phyloP scores from a whole-genome alignment of 2,329 filamentous ascomycete species.

The Colletotrichum sidae region DNA sequence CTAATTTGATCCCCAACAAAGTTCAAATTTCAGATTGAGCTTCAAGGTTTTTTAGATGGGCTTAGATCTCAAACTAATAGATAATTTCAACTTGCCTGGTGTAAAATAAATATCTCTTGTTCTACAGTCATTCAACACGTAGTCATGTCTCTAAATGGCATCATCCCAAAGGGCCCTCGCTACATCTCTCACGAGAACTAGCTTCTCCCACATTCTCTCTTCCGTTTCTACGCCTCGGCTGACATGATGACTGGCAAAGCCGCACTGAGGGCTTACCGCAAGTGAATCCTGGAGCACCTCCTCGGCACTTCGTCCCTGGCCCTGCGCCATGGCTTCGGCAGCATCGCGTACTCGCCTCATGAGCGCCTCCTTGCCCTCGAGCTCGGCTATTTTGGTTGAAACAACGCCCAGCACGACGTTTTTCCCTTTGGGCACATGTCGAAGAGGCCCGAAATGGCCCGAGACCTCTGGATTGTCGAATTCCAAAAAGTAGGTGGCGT shows the following conservation, averaged over 20 bases:
- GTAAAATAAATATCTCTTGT: background rate
- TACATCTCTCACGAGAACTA: conserved; percentile 76
- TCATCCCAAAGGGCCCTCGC: conserved; percentile 76
- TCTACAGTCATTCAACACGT: background rate
- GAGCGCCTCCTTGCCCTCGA: conserved; percentile 73
- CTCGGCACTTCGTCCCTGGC: conserved; percentile 70
- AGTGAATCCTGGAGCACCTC: conserved; percentile 75
- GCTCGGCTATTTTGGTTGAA: conserved; percentile 70
- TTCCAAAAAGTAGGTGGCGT: conserved; percentile 76
- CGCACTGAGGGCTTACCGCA: conserved; percentile 77
- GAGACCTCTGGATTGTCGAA: conserved; percentile 73
- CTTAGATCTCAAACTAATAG: no score
- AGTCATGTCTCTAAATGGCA: conserved; percentile 20
- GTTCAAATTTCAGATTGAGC: no score
- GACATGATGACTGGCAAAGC: conserved; percentile 76
- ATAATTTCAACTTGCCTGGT: no score
- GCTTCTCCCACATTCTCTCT: conserved; percentile 79
- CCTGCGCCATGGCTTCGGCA: conserved; percentile 76
- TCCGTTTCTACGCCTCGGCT: conserved; percentile 75
- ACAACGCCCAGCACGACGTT: conserved; percentile 73
- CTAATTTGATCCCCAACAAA: no score
- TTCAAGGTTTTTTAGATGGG: background rate
- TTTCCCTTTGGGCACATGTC: conserved; percentile 68
- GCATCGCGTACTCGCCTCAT: conserved; percentile 69
- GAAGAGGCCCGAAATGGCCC: conserved; percentile 74